Percentiles rank a stretch among this genome's conserved stretches.
Evolutionary conservation across 805 yeast genomes (phyloP).

Genomic region (Kodamaea restingae): DNA sequence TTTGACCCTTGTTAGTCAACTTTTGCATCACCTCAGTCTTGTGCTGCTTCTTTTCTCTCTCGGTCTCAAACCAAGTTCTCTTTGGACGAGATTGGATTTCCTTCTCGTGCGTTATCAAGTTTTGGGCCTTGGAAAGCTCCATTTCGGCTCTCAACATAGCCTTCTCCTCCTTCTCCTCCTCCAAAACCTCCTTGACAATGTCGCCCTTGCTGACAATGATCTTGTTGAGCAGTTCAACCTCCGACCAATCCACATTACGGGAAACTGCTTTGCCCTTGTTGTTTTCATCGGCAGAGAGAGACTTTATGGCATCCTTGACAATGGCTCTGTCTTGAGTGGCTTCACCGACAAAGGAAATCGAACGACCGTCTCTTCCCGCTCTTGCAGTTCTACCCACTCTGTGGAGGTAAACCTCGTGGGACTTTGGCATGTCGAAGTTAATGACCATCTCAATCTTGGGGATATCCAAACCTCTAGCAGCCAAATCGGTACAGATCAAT

Average conservation of each 20-base stretch:
- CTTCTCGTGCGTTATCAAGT: slow-evolving; percentile 68
- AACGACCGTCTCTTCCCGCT: slow-evolving; percentile 95
- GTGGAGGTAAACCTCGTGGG: slow-evolving; percentile 87
- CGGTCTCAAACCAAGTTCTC: slow-evolving; percentile 92
- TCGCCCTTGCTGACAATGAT: slow-evolving; percentile 57
- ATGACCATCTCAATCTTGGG: slow-evolving; percentile 94
- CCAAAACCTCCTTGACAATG: slow-evolving; percentile 69
- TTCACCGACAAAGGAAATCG: slow-evolving; percentile 93
- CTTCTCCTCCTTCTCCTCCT: slow-evolving; percentile 86
- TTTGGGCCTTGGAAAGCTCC: slow-evolving; percentile 83
- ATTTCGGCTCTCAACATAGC: slow-evolving; percentile 85
- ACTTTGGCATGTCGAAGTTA: slow-evolving; percentile 93
- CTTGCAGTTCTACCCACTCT: slow-evolving; percentile 99
- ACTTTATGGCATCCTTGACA: slow-evolving; percentile 84
- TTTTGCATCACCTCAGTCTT: slow-evolving; percentile 34
- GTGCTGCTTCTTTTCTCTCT: slow-evolving; percentile 47
- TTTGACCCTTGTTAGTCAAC: slow-evolving; percentile 48
- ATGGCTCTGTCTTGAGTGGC: slow-evolving; percentile 78
- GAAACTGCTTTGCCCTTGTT: slow-evolving; percentile 67
- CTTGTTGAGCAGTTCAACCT: slow-evolving; percentile 64
- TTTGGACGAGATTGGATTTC: slow-evolving; percentile 89
- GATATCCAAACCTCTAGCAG: slow-evolving; percentile 98
- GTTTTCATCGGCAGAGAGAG: slow-evolving; percentile 37
- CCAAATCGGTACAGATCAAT: slow-evolving; percentile 93
- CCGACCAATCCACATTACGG: slow-evolving; percentile 85